Percentiles rank a stretch among this genome's conserved stretches.
These are phyloP conservation scores for Starmerella riodocensis DNA, from an alignment of 805 yeast species.

Conservation along the genomic window DNA sequence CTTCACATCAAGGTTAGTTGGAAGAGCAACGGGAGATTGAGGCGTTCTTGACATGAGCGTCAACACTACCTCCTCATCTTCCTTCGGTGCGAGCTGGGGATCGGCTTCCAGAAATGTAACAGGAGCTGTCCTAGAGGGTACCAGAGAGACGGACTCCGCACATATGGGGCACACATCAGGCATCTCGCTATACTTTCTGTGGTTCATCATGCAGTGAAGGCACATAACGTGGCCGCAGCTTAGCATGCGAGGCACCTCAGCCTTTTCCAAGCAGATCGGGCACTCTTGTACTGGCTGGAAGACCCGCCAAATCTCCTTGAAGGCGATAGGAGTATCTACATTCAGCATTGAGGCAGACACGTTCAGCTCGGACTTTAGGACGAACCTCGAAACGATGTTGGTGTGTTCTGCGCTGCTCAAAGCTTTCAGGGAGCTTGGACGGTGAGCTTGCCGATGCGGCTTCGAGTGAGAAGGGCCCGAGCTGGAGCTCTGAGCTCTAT, in stretches of 20 bases:
- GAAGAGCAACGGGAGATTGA: slow-evolving; percentile 12
- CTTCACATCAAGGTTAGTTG: slow-evolving; percentile 8
- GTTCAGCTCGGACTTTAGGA: slow-evolving; percentile 55
- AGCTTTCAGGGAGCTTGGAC: not conserved
- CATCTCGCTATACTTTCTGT: slow-evolving; percentile 36
- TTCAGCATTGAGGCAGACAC: slow-evolving; percentile 35
- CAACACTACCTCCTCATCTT: slow-evolving; percentile 19
- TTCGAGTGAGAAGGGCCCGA: not conserved
- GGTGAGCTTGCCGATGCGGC: not conserved
- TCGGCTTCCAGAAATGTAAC: slow-evolving; percentile 18
- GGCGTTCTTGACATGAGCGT: slow-evolving; percentile 14
- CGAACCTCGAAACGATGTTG: slow-evolving; percentile 72
- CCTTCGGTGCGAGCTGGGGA: slow-evolving; percentile 15
- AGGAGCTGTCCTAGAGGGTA: slow-evolving; percentile 8
- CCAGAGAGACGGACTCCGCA: slow-evolving; percentile 11
- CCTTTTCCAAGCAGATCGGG: slow-evolving; percentile 78
- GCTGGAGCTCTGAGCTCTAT: no score
- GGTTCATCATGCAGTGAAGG: slow-evolving; percentile 61
- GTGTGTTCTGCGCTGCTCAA: slow-evolving; percentile 29
- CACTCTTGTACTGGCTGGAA: slow-evolving; percentile 61
- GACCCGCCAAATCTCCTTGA: slow-evolving; percentile 53
- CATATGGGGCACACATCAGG: slow-evolving; percentile 21
- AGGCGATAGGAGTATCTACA: slow-evolving; percentile 40
- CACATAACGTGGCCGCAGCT: slow-evolving; percentile 91
- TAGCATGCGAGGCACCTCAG: slow-evolving; percentile 89